Evolutionary conservation across 1,284 basidiomycete species (phyloP).

Genomic region (Bjerkandera adusta): DNA sequence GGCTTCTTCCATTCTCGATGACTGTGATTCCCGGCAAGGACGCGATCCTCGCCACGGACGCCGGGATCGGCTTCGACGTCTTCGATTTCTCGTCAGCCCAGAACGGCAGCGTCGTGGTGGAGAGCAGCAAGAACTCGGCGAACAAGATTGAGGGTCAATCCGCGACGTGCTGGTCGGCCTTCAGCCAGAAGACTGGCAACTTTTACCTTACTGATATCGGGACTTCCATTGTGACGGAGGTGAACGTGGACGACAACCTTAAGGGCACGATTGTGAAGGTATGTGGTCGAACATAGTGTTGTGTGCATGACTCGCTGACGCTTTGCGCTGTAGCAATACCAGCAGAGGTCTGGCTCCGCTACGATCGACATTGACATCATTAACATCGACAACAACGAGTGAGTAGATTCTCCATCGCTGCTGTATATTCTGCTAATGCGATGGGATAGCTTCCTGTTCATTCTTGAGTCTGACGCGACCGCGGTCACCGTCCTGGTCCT

Average conservation of each 20-base stretch:
- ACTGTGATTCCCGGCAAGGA: conserved; percentile 30
- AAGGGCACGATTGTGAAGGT: conserved; percentile 43
- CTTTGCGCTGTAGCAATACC: conserved; percentile 22
- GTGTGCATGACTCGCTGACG: neutral
- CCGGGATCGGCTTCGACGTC: conserved; percentile 31
- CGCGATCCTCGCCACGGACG: conserved; percentile 32
- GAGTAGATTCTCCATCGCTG: conserved; percentile 7
- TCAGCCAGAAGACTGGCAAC: conserved; percentile 43
- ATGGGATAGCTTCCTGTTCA: conserved; percentile 25
- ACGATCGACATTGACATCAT: conserved; percentile 30
- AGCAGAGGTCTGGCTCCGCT: conserved; percentile 21
- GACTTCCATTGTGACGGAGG: conserved; percentile 42
- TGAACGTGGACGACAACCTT: conserved; percentile 43
- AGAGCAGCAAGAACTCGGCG: conserved; percentile 16
- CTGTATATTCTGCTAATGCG: neutral
- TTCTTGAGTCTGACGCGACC: conserved; percentile 24
- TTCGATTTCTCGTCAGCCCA: conserved; percentile 24
- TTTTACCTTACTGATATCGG: conserved; percentile 49
- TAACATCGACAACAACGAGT: conserved; percentile 30
- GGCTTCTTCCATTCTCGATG: conserved; percentile 32
- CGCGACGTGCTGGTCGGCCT: conserved; percentile 48
- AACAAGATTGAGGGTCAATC: conserved; percentile 38
- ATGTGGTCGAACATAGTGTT: conserved; percentile 11
- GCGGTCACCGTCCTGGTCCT: conserved; percentile 27
- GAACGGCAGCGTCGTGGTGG: neutral